Evolutionary conservation across 2,329 filamentous ascomycete genomes (phyloP), one percentile per base, ranked within the genome.

Genomic region (Cladosporium austrohemisphaericum): DNA sequence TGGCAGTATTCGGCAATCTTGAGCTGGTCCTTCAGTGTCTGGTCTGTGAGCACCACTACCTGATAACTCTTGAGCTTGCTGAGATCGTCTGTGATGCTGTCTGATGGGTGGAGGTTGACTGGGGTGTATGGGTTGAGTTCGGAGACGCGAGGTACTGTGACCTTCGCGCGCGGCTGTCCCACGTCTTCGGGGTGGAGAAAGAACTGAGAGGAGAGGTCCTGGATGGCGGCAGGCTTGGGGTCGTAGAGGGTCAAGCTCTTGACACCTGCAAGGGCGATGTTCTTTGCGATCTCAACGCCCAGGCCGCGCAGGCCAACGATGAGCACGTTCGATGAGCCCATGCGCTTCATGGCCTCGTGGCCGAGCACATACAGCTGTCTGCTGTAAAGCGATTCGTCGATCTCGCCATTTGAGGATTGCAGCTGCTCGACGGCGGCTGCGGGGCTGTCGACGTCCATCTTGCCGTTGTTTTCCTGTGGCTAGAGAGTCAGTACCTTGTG

Each of bases 241-340:
- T 98, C 93, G 75, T 90, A 88, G 49, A 98, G 80, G 1, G 92
- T 93, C 59, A 98, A 75, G 65, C 91, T 96, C 79, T 98, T 98
- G 72, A 98, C 93, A 68, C 93, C 93, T 61, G 93, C 93, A 60
- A 98, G 84, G 52, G 93, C 93, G 64, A 98, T 89, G 65, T 98
- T 98, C 80, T 98, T 98, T 65, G 93, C 92, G 62, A 98, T 93
- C 73, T 98, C 93, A 49, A 96, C 92, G 75, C 93, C 93, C 32
- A 98, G 80, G 44, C 93, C 93, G 69, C 93, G 92, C 59, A 97
- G 76, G 56, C 93, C 93, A 55, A 92, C 86, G 50, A 98, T 79
- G 46, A 98, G 86, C 52, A 98, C 81, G 66, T 97, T 94, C 49
- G 93, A 97, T 54, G 90, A 88, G 64, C 91, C 83, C 93, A 98